Percentiles rank a stretch among this genome's conserved stretches.
Conservation (phyloP, 805 yeast species). For the Starmerella geochares region DNA sequence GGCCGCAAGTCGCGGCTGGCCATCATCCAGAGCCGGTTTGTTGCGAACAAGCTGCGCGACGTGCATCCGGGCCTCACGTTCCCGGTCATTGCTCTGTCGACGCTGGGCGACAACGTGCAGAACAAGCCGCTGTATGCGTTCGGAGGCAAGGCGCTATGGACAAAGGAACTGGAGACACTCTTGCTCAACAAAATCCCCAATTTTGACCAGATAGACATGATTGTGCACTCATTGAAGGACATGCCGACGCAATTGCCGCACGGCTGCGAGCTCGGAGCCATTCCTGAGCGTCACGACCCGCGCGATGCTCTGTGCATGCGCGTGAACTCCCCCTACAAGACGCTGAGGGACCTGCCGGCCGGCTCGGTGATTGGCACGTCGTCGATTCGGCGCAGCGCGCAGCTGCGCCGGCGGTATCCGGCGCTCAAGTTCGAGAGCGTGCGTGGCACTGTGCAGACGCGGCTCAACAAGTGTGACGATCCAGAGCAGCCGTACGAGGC, state of each 20-base stretch:
- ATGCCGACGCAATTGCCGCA: constrained; percentile 82
- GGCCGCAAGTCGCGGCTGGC: constrained; percentile 86
- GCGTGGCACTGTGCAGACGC: constrained; percentile 75
- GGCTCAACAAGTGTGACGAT: constrained; percentile 71
- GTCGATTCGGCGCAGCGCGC: constrained; percentile 88
- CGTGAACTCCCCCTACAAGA: constrained; percentile 49
- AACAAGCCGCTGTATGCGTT: constrained; percentile 80
- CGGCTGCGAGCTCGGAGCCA: constrained; percentile 80
- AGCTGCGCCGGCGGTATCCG: constrained; percentile 69
- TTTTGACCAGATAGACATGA: constrained; percentile 64
- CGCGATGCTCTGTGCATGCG: constrained; percentile 83
- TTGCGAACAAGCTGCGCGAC: constrained; percentile 48
- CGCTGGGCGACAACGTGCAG: constrained; percentile 84
- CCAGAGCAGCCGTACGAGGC: constrained; percentile 55
- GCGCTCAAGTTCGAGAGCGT: constrained; percentile 68
- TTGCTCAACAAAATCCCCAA: constrained; percentile 51
- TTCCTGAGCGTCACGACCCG: constrained; percentile 81
- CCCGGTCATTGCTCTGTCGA: constrained; percentile 66
- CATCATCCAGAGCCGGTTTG: constrained; percentile 70
- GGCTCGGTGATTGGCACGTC: constrained; percentile 91
- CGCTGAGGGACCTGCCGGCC: constrained; percentile 63
- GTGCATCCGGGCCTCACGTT: constrained; percentile 58
- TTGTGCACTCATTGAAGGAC: constrained; percentile 90
- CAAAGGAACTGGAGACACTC: constrained; percentile 80
- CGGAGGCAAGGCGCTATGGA: constrained; percentile 96